Conservation (phyloP, 768 basidiomycete genomes). For the Amanita inopinata region DNA sequence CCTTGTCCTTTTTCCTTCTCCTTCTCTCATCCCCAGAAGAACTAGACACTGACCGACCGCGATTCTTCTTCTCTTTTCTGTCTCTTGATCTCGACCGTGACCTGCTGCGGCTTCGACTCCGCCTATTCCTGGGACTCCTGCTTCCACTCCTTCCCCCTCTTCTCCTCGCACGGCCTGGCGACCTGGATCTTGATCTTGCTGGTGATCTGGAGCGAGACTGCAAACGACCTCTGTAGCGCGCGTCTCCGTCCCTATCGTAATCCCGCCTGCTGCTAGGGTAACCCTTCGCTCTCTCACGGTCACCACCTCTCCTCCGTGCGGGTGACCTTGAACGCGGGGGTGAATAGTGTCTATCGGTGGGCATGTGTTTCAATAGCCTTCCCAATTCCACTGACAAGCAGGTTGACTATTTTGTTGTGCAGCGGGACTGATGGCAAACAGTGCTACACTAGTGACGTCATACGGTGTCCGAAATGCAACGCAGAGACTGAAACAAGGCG, state of each 20-base stretch:
- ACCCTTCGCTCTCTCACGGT: not conserved
- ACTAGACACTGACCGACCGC: slow-evolving; percentile 25
- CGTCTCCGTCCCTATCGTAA: slow-evolving; percentile 6
- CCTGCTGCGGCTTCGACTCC: slow-evolving; percentile 23
- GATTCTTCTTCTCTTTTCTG: slow-evolving; percentile 11
- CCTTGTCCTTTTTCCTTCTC: slow-evolving; percentile 31
- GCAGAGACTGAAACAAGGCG: not conserved
- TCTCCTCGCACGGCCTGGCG: slow-evolving; percentile 2
- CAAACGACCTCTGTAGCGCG: slow-evolving; percentile 3
- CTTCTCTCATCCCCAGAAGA: slow-evolving; percentile 29
- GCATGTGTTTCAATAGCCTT: slow-evolving; percentile 1
- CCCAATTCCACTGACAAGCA: too few relatives aligned
- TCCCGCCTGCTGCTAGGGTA: not conserved
- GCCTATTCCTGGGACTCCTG: slow-evolving; percentile 8
- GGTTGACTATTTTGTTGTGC: slow-evolving; percentile 1
- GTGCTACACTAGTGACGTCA: slow-evolving; percentile 5
- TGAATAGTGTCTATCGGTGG: slow-evolving; percentile 4
- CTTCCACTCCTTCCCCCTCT: not conserved
- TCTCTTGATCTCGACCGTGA: slow-evolving; percentile 25
- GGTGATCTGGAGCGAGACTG: slow-evolving; percentile 8
- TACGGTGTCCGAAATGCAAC: not conserved
- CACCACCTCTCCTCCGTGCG: slow-evolving; percentile 1
- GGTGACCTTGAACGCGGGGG: slow-evolving; percentile 6
- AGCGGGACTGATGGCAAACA: slow-evolving; percentile 2
- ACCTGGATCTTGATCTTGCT: slow-evolving; percentile 17